Base-by-base conservation (phyloP, 352 stramenopile genomes). In the Globisporangium nunn region DNA sequence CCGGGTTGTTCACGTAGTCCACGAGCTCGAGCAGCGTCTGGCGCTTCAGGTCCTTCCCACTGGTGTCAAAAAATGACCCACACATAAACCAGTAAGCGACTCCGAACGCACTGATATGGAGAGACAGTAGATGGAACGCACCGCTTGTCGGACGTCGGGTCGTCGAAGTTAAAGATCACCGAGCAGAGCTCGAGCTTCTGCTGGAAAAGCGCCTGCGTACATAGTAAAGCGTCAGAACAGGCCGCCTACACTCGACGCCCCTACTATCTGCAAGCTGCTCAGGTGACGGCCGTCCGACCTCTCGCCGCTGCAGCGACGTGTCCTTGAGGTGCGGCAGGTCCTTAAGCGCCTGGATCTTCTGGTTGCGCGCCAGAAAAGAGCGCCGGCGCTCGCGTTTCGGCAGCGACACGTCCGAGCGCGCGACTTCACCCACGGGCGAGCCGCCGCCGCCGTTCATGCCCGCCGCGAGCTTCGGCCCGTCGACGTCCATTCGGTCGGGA, bases 1-100 rank as follows among this genome's bases (percentile, higher is more conserved):
- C 78, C 14, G 95, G 92, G 52, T 97, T 98, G 70, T 99, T 99
- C 23, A 99, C 96, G 68, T 98, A 99, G 75, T 99, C 97, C 30
- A 99, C 96, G 6, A 99, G 84, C 71, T 99, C 97, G 40, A 99
- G 78, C 17, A 99, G 76, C 41, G 97, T 99, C 67, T 99, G 96
- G 35, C 97, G 91, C 79, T 99, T 99, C 61, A 99, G 85, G 64
- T 99, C 97, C 69, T 92, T 92, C 49, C 84, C 83, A 56, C 82
- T 93, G 54, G 43, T 10, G 14, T 17, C 50, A 14, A n/a, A n/a
- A n/a, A n/a, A n/a, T n/a, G n/a, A n/a, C n/a, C n/a, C n/a, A 44
- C n/a, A 44, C 33, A 10, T 2, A 1, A 18, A 6, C 0, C 37
- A 43, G 10, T 43, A 11, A 43, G 37, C 8, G 10, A 43, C 37